Evolutionary conservation across 768 basidiomycete species (phyloP).

Genomic region (Tephrocybe rancida): DNA sequence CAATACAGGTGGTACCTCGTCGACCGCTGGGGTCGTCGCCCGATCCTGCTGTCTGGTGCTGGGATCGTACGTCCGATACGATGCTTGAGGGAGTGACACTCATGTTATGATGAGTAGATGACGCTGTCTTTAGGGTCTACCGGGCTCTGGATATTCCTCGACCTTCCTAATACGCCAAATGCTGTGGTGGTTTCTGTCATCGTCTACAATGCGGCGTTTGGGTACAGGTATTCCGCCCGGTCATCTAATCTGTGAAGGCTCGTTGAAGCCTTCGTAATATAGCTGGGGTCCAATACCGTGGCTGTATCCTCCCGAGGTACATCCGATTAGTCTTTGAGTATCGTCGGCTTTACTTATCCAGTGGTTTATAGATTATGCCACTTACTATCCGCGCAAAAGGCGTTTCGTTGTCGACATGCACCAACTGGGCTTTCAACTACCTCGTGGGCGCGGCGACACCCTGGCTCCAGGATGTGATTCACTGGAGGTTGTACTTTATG

Average conservation of each 20-base stretch:
- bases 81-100: neutral
- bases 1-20: constrained; percentile 85
- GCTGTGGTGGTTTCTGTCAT: constrained; percentile 92
- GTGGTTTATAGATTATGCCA: constrained; percentile 72
- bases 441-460: constrained; percentile 89
- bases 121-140: constrained; percentile 74
- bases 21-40: constrained; percentile 86
- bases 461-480: constrained; percentile 83
- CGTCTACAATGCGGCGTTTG: constrained; percentile 91
- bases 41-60: constrained; percentile 87
- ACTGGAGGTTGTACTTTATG: constrained; percentile 94
- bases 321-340: constrained; percentile 5
- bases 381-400: constrained; percentile 89
- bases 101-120: constrained; percentile 56
- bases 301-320: constrained; percentile 83
- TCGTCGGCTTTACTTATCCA: constrained; percentile 6
- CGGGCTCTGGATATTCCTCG: constrained; percentile 93
- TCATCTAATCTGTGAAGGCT: neutral
- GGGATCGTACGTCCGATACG: constrained; percentile 54
- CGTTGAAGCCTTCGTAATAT: neutral
- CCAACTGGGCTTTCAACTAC: constrained; percentile 86
- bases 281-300: constrained; percentile 90
- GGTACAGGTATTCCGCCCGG: constrained; percentile 78
- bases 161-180: constrained; percentile 80
- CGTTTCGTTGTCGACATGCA: constrained; percentile 93